Percentiles rank a stretch among this genome's conserved stretches.
Conservation (phyloP, 2,329 filamentous ascomycete species). For the Monilinia vaccinii-corymbosi region DNA sequence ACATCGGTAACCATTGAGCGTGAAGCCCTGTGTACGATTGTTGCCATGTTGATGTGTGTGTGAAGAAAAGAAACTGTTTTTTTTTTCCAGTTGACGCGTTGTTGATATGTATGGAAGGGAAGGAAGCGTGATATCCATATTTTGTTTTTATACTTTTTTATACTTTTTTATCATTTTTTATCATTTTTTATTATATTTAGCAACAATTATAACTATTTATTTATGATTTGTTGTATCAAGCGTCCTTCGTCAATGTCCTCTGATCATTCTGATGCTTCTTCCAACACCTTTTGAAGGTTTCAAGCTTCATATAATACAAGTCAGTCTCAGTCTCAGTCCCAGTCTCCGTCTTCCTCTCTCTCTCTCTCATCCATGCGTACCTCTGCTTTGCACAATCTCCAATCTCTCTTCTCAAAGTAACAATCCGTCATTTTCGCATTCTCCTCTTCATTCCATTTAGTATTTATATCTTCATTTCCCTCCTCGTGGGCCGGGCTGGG, state of each 20-base stretch:
- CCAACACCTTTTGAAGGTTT: conserved; percentile 83
- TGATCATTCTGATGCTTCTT: conserved; percentile 80
- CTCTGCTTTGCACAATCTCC: conserved; percentile 80
- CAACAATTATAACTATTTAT: no score
- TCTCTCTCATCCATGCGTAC: conserved; percentile 37
- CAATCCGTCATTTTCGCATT: conserved; percentile 90
- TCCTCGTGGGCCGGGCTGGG: background rate
- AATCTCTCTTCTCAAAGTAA: conserved; percentile 93
- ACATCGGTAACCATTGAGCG: conserved; percentile 18
- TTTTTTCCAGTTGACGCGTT: conserved; percentile 11
- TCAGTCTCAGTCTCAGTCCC: conserved; percentile 10
- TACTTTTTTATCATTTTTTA: no score
- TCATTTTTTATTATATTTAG: no score
- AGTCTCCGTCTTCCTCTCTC: background rate
- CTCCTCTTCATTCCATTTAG: conserved; percentile 50
- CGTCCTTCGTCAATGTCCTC: conserved; percentile 69
- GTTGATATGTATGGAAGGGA: no score
- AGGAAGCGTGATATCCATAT: background rate
- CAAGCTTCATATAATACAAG: conserved; percentile 61
- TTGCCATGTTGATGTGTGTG: conserved; percentile 9
- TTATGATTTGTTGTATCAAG: no score
- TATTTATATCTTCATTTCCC: background rate
- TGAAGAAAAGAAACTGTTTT: background rate
- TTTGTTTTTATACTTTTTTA: background rate
- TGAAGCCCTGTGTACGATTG: conserved; percentile 14